Percentiles rank a stretch among this genome's conserved stretches.
These are phyloP conservation scores for Rhododendron vialii DNA, from an alignment of 148 eudicot species.

Conservation along the genomic window DNA sequence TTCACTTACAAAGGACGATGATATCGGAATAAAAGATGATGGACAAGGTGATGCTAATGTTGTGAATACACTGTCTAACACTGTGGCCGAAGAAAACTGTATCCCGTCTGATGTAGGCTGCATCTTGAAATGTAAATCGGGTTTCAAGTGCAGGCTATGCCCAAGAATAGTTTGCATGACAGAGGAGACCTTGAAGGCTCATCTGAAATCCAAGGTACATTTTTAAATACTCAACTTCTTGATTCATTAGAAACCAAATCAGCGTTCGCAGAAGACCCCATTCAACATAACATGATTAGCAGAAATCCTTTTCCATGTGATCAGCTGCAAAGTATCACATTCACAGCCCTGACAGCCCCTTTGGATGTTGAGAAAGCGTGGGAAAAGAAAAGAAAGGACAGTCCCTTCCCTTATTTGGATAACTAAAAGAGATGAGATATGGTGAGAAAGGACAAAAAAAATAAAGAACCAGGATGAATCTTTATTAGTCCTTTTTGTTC, in stretches of 20 bases:
- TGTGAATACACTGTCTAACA: background rate
- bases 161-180: constrained; percentile 85
- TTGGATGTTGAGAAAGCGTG: background rate
- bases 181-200: constrained; percentile 58
- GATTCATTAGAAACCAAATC: background rate
- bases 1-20: constrained; percentile 40
- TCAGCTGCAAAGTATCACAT: background rate
- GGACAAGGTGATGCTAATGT: constrained; percentile 15
- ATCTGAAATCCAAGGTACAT: constrained; percentile 73
- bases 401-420: background rate
- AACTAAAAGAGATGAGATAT: background rate
- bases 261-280: background rate
- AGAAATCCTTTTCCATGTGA: background rate
- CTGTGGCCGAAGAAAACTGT: constrained; percentile 25
- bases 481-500: background rate
- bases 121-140: constrained; percentile 69
- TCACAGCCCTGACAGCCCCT: background rate
- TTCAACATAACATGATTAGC: background rate
- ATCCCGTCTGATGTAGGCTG: constrained; percentile 30
- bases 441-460: background rate
- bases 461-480: too few species aligned
- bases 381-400: background rate
- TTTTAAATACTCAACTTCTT: background rate
- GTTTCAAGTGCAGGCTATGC: constrained; percentile 81
- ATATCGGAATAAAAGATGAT: constrained; percentile 29